These are phyloP conservation scores for Perkinsus marinus DNA, from an alignment of 169 alveolate species.

Conservation along the genomic window DNA sequence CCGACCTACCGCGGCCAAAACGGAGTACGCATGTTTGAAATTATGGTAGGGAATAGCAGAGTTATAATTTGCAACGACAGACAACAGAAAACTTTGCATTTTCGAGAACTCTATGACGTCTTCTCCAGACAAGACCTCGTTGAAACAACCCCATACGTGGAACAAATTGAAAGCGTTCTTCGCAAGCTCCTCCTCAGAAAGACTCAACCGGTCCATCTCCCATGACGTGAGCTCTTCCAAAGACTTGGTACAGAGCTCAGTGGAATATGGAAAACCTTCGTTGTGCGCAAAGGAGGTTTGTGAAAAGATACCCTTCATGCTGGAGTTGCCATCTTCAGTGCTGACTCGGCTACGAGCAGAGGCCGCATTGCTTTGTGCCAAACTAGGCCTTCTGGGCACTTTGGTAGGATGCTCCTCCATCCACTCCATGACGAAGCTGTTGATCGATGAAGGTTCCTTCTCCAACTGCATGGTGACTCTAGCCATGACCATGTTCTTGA, in stretches of 20 bases:
- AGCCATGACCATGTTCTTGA: background rate
- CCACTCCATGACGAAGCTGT: background rate
- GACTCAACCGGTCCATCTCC: background rate
- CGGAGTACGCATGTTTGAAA: constrained; percentile 24
- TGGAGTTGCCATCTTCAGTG: background rate
- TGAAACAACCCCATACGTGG: background rate
- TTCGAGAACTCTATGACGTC: background rate
- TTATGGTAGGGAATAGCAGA: constrained; percentile 15
- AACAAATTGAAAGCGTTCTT: background rate
- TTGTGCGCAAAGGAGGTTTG: background rate
- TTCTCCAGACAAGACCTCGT: background rate
- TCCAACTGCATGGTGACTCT: background rate
- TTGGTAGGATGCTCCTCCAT: background rate
- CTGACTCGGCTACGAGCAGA: background rate
- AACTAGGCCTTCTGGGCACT: background rate
- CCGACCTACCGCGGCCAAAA: constrained; percentile 12
- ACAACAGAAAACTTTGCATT: background rate
- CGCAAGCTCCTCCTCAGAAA: background rate
- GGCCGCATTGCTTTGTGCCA: background rate
- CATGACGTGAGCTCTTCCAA: background rate
- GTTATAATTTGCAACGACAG: background rate
- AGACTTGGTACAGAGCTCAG: background rate
- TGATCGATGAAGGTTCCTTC: background rate
- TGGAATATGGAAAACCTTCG: background rate
- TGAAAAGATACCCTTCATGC: background rate